These are phyloP conservation scores for Malus sieversii DNA, from an alignment of 306 rosid genomes.

Conservation along the genomic window DNA sequence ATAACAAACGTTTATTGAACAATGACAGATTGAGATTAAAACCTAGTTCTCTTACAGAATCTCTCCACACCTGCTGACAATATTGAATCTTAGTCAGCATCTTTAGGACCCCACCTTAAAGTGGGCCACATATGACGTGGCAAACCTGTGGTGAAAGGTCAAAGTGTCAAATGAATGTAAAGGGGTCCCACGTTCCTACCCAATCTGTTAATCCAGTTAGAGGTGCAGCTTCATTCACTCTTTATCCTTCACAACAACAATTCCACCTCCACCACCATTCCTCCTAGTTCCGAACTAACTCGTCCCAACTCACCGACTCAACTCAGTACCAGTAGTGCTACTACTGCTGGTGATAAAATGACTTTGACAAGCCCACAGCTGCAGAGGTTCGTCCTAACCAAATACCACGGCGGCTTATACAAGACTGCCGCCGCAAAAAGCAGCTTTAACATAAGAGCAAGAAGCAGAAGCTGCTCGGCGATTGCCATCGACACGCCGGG, in stretches of 20 bases:
- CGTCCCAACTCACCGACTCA: not conserved
- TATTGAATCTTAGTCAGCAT: no score
- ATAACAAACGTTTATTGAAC: no score
- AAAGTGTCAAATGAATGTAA: not conserved
- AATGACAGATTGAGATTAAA: no score
- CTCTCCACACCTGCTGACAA: no score
- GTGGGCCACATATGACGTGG: conserved; percentile 10
- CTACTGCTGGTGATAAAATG: conserved; percentile 22
- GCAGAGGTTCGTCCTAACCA: conserved; percentile 49
- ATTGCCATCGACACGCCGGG: conserved; percentile 82
- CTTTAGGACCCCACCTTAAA: no score
- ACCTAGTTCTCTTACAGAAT: no score
- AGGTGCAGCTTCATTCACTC: conserved; percentile 51
- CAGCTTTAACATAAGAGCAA: conserved; percentile 16
- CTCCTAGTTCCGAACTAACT: conserved; percentile 1
- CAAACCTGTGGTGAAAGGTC: not conserved
- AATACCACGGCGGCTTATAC: conserved; percentile 27
- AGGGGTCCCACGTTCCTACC: conserved; percentile 17
- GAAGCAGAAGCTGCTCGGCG: conserved; percentile 56
- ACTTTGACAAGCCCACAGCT: conserved; percentile 71
- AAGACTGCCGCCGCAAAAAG: conserved; percentile 20
- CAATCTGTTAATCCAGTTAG: conserved; percentile 66
- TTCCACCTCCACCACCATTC: conserved; percentile 8
- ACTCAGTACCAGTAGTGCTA: not conserved
- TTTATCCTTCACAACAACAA: conserved; percentile 38